A percentile compares a stretch with the other conserved stretches of the same genome.
phyloP scores from a whole-genome alignment of 805 yeast genomes.

The Nakazawaea pomicola region DNA sequence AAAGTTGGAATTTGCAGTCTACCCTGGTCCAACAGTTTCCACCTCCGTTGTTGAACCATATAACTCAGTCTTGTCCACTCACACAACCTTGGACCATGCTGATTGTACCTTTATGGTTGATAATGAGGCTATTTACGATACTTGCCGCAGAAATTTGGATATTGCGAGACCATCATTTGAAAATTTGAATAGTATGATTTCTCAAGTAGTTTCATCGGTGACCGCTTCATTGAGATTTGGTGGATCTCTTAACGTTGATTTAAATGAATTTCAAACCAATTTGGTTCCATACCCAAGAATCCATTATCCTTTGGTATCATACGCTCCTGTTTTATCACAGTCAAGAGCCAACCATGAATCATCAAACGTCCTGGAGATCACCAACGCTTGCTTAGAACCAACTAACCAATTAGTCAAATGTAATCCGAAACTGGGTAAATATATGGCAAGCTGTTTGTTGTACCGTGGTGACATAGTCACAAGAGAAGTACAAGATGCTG shows the following conservation, averaged over 20 bases:
- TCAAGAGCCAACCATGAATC: slow-evolving; percentile 85
- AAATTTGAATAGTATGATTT: slow-evolving; percentile 78
- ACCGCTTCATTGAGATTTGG: slow-evolving; percentile 90
- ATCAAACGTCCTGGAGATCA: slow-evolving; percentile 81
- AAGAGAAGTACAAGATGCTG: slow-evolving; percentile 89
- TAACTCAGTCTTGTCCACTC: slow-evolving; percentile 88
- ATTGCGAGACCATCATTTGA: slow-evolving; percentile 78
- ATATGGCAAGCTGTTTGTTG: slow-evolving; percentile 90
- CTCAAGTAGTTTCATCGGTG: slow-evolving; percentile 90
- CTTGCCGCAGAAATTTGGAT: slow-evolving; percentile 86
- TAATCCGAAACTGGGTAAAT: slow-evolving; percentile 86
- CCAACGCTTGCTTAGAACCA: slow-evolving; percentile 91
- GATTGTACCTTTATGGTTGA: slow-evolving; percentile 97
- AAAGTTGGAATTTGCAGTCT: slow-evolving; percentile 88
- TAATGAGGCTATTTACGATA: slow-evolving; percentile 91
- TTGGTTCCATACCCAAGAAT: slow-evolving; percentile 94
- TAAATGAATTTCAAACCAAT: slow-evolving; percentile 92
- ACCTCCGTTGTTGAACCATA: slow-evolving; percentile 93
- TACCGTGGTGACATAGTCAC: slow-evolving; percentile 94
- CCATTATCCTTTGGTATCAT: slow-evolving; percentile 92
- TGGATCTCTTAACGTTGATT: slow-evolving; percentile 87
- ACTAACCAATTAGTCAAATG: slow-evolving; percentile 94
- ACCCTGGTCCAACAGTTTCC: slow-evolving; percentile 90
- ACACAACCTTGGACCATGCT: slow-evolving; percentile 88
- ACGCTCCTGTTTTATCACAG: slow-evolving; percentile 83